These are phyloP conservation scores for Nakazawaea holstii DNA, from an alignment of 805 yeast species.

Conservation along the genomic window DNA sequence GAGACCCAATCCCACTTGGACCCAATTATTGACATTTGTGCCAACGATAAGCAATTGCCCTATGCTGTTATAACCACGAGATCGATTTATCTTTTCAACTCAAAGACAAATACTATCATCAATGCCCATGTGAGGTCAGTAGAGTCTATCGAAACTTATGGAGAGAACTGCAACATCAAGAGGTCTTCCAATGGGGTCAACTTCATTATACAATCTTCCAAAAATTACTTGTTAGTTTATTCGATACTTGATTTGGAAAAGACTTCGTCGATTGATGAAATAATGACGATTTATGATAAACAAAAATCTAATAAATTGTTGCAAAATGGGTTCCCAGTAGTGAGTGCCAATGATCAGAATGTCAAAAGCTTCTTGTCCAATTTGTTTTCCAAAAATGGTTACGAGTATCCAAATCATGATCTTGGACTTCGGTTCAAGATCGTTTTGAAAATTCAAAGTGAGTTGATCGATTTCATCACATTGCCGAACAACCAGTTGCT, in stretches of 20 bases:
- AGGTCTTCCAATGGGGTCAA: conserved; percentile 36
- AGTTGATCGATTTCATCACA: conserved; percentile 24
- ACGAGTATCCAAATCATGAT: conserved; percentile 26
- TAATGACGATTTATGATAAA: conserved; percentile 23
- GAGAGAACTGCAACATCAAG: conserved; percentile 34
- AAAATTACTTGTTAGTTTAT: conserved; percentile 36
- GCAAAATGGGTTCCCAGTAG: conserved; percentile 28
- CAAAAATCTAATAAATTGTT: conserved; percentile 19
- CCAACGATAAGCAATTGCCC: conserved; percentile 1
- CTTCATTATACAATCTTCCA: conserved; percentile 35
- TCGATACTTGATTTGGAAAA: conserved; percentile 26
- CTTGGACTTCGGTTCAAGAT: conserved; percentile 26
- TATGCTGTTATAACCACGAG: conserved; percentile 9
- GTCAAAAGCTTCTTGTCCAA: conserved; percentile 22
- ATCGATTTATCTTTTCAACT: conserved; percentile 5
- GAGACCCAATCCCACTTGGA: conserved; percentile 18
- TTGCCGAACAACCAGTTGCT: conserved; percentile 19
- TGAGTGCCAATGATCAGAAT: conserved; percentile 7
- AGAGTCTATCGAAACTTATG: conserved; percentile 40
- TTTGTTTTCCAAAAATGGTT: conserved; percentile 17
- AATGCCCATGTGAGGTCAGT: conserved; percentile 40
- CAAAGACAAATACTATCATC: conserved; percentile 38
- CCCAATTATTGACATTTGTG: conserved; percentile 26
- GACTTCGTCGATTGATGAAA: conserved; percentile 18
- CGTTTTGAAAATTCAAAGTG: conserved; percentile 28